Evolutionary conservation across 2,329 filamentous ascomycete species (phyloP).

Genomic region (Botrytis hyacinthi): DNA sequence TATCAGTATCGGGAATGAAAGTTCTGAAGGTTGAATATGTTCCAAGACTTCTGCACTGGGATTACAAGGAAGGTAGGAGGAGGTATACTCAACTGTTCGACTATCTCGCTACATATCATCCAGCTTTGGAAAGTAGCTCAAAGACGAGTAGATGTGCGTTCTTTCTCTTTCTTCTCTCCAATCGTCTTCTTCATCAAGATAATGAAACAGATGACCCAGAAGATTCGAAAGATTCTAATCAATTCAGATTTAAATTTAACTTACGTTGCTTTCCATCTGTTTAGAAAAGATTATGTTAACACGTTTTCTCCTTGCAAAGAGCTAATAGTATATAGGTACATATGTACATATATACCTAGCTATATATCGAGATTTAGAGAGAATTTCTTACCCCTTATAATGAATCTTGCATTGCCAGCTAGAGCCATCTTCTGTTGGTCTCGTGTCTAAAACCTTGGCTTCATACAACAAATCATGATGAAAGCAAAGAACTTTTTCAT

Average conservation of each 20-base stretch:
- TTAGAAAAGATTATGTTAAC: background rate
- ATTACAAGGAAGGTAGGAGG: background rate
- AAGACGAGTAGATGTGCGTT: background rate
- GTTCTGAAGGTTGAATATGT: background rate
- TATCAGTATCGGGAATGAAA: background rate
- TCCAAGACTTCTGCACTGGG: background rate
- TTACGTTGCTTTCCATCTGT: conserved; percentile 89
- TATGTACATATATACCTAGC: background rate
- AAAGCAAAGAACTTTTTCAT: conserved; percentile 95
- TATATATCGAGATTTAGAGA: background rate
- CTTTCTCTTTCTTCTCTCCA: background rate
- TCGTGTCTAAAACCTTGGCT: conserved; percentile 86
- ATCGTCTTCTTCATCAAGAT: background rate
- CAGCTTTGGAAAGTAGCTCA: conserved; percentile 19
- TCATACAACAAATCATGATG: conserved; percentile 97
- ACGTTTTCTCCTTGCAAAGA: background rate
- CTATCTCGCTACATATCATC: conserved; percentile 2
- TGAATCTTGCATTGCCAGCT: conserved; percentile 86
- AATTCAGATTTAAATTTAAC: conserved; percentile 44
- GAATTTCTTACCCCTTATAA: conserved; percentile 65
- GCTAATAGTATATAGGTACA: background rate
- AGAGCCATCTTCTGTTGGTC: conserved; percentile 62
- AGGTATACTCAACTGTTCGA: background rate
- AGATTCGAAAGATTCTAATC: background rate
- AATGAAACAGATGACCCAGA: background rate